Base-by-base conservation (phyloP, 768 basidiomycete species). In the Stropharia rugosoannulata region DNA sequence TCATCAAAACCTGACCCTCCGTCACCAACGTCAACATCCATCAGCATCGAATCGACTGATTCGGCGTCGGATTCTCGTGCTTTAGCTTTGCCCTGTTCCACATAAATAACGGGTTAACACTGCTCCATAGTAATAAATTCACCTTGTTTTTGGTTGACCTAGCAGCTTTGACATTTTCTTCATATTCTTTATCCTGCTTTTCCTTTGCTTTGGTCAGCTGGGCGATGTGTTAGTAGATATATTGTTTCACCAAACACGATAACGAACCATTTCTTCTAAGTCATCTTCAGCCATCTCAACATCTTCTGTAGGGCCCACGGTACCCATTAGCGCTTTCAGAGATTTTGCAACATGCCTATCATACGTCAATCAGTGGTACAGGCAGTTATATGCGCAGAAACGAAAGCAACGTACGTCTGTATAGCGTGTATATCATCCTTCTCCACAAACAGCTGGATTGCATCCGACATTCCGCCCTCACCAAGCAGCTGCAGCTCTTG, bases 381-480 rank as follows among this genome's bases (percentile, higher is more conserved):
- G 11, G 9, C 18, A 3, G 32, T 56, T 40, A 16, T 27, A 53
- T 19, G 38, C 18, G 42, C 22, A 51, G 42, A 42, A 46, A 35
- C 39, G 7, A 22, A 22, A 35, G 9, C 4, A 22, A 81, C 89
- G 61, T 60, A 95, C 94, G 76, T 81, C 60, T 86, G 83, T 66
- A 99, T 96, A 8, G 96, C 93, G 75, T 95, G 90, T 27, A 84
- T 86, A 69, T 97, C 95, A 65, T 98, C 96, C 78, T 99, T 99
- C 70, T 98, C 95, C 56, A 99, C 95, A 72, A 91, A 98, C 71
- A 87, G 80, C 75, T 92, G 87, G 50, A 99, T 95, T 5, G 97
- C 97, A 67, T 95, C 91, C 39, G 87, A 88, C 89, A 99, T 91
- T 22, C 89, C 94, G 40, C 80, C 78, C 73, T 97, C 95, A 1